Percentiles rank a stretch among this genome's conserved stretches.
phyloP scores from a whole-genome alignment of 208 protist species.

The Leishmania arabica region DNA sequence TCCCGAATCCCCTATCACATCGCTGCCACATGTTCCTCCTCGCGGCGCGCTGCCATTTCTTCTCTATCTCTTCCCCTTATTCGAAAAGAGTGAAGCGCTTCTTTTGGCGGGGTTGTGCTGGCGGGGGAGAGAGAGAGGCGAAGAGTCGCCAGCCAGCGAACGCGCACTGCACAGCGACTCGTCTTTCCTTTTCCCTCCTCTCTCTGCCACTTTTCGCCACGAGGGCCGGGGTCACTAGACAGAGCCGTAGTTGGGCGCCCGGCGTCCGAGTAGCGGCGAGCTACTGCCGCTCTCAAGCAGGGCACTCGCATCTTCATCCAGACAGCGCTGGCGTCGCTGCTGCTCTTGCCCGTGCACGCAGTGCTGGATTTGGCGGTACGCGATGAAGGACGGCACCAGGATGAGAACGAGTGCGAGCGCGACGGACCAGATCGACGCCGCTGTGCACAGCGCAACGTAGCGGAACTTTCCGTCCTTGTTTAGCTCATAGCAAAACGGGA shows the following conservation, averaged over 20 bases:
- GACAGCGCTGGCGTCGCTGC: slow-evolving; percentile 5
- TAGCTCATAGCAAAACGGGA: slow-evolving; percentile 90
- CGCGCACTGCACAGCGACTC: background rate
- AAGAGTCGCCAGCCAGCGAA: background rate
- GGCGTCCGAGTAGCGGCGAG: slow-evolving; percentile 20
- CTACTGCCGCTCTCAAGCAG: slow-evolving; percentile 10
- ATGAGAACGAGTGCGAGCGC: slow-evolving; percentile 42
- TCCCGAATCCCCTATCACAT: background rate
- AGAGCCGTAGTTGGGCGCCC: slow-evolving; percentile 32
- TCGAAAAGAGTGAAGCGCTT: background rate
- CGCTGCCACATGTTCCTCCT: background rate
- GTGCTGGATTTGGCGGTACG: slow-evolving; percentile 33
- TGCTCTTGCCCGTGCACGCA: slow-evolving; percentile 16
- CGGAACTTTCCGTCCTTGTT: slow-evolving; percentile 61
- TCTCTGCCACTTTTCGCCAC: background rate
- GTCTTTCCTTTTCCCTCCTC: background rate
- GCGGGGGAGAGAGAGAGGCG: background rate
- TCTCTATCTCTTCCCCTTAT: background rate
- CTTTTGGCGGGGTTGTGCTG: background rate
- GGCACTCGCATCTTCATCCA: background rate
- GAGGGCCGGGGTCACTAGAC: background rate
- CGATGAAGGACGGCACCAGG: slow-evolving; percentile 26
- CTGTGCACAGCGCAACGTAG: slow-evolving; percentile 83
- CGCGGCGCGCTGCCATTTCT: background rate
- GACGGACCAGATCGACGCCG: slow-evolving; percentile 69